Conservation (phyloP, 2,329 filamentous ascomycete species). For the Aspergillus pseudoviridinutans region DNA sequence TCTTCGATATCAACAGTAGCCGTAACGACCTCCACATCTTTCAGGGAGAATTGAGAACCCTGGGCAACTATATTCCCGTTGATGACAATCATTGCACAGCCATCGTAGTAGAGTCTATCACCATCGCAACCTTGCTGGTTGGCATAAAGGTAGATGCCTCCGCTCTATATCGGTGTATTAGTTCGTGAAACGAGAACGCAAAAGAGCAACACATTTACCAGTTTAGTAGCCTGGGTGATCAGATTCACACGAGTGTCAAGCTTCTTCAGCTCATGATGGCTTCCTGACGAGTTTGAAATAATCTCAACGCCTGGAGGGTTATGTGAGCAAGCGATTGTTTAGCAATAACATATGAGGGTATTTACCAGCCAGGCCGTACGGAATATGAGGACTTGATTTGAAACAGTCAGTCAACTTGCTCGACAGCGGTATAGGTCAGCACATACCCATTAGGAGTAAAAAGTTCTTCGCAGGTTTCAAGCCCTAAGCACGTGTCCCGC, state of each 20-base stretch:
- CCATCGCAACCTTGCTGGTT: slow-evolving; percentile 60
- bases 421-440: slow-evolving; percentile 5
- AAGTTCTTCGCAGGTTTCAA: slow-evolving; percentile 66
- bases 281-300: slow-evolving; percentile 65
- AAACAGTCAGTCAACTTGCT: slow-evolving; percentile 12
- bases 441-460: slow-evolving; percentile 52
- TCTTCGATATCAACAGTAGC: slow-evolving; percentile 69
- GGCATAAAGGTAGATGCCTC: slow-evolving; percentile 54
- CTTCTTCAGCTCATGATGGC: slow-evolving; percentile 66
- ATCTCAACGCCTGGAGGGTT: slow-evolving; percentile 62
- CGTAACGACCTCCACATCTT: slow-evolving; percentile 62
- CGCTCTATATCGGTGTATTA: slow-evolving; percentile 28
- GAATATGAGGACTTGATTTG: slow-evolving; percentile 48
- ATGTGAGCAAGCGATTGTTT: slow-evolving; percentile 33
- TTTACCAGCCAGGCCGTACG: slow-evolving; percentile 51
- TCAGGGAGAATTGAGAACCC: slow-evolving; percentile 61
- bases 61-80: slow-evolving; percentile 63
- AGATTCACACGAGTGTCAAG: slow-evolving; percentile 60
- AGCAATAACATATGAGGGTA: slow-evolving; percentile 45
- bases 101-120: slow-evolving; percentile 61
- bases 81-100: slow-evolving; percentile 60
- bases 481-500: slow-evolving; percentile 59
- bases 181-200: not conserved
- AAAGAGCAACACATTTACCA: slow-evolving; percentile 11
- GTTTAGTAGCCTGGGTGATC: slow-evolving; percentile 60